Evolutionary conservation across 495 filamentous ascomycete genomes (phyloP).

Genomic region (Daldinia bambusicola): DNA sequence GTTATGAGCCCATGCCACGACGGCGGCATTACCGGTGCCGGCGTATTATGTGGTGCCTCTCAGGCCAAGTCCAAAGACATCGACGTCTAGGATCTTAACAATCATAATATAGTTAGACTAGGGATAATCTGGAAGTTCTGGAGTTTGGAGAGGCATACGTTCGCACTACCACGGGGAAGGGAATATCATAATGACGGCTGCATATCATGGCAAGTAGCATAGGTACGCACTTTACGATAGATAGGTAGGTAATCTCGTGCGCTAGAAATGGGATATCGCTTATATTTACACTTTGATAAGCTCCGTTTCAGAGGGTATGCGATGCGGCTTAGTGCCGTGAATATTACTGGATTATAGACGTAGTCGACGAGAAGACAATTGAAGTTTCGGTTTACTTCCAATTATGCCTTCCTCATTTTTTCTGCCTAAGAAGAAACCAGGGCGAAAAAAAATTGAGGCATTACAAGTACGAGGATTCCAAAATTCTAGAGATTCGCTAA

Average conservation of each 20-base stretch:
- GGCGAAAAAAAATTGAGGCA: background rate
- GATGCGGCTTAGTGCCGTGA: slow-evolving; percentile 10
- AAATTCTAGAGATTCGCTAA: too few species aligned
- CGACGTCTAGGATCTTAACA: slow-evolving; percentile 17
- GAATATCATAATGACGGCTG: slow-evolving; percentile 12
- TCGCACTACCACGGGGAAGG: slow-evolving; percentile 25
- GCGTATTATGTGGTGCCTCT: slow-evolving; percentile 64
- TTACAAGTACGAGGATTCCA: too few species aligned
- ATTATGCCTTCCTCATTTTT: background rate
- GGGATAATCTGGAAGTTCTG: slow-evolving; percentile 23
- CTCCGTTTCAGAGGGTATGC: background rate
- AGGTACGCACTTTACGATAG: slow-evolving; percentile 21
- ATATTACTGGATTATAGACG: background rate
- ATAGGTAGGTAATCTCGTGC: background rate
- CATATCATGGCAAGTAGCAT: slow-evolving; percentile 18
- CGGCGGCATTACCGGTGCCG: slow-evolving; percentile 80
- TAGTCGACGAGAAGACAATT: background rate
- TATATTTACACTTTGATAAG: slow-evolving; percentile 16
- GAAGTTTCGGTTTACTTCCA: background rate
- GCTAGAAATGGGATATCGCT: slow-evolving; percentile 5
- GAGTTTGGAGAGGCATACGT: slow-evolving; percentile 38
- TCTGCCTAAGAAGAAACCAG: background rate
- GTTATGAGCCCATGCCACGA: slow-evolving; percentile 76
- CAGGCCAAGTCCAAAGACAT: slow-evolving; percentile 43
- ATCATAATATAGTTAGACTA: slow-evolving; percentile 21